Evolutionary conservation across 306 rosid species (phyloP), one percentile per base, ranked within the genome.

Genomic region (Coriaria nepalensis): DNA sequence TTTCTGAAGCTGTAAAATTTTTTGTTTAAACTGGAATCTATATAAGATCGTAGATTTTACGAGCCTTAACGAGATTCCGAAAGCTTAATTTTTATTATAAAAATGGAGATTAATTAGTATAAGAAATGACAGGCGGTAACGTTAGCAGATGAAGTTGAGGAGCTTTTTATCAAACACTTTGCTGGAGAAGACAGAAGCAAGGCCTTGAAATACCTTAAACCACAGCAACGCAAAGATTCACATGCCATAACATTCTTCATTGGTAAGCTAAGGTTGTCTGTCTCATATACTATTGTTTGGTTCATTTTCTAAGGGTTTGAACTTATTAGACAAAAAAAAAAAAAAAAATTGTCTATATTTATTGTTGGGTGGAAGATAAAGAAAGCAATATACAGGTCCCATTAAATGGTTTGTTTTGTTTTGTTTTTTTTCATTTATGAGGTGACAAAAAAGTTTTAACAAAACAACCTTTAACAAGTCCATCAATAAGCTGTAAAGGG

Each of bases 131-230:
- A 92, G 98, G 94, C 69, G 48, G 68, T 78, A 47, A 79, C 72
- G 68, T 61, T 79, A 33, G 61, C 55, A 0, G 98, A 92, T 35
- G 94, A 85, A 72, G 81, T 92, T 61, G 98, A 92, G 69, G 98
- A 85, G 43, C 69, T 77, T 6, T 92, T 92, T 56, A 55, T 68
- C 53, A 85, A 73, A 55, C 53, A 69, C 38, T 82, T 92, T 58
- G 79, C 93, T 13, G 67, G 72, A 45, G 94, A 85, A 52, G 72
- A 92, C 67, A 36, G 82, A 46, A 69, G 94, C 45, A 92, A 92
- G 74, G 98, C 94, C 77, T 79, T 92, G 93, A 92, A 85, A 51
- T 92, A 82, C 74, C 96, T 92, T 43, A 85, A 73, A 67, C 98
- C 98, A 5, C 79, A 55, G 13, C 94, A 79, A 52, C 70, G 61